Evolutionary conservation across 768 basidiomycete genomes (phyloP), one percentile per base, ranked within the genome.

Genomic region (Pulveroboletus sp.): DNA sequence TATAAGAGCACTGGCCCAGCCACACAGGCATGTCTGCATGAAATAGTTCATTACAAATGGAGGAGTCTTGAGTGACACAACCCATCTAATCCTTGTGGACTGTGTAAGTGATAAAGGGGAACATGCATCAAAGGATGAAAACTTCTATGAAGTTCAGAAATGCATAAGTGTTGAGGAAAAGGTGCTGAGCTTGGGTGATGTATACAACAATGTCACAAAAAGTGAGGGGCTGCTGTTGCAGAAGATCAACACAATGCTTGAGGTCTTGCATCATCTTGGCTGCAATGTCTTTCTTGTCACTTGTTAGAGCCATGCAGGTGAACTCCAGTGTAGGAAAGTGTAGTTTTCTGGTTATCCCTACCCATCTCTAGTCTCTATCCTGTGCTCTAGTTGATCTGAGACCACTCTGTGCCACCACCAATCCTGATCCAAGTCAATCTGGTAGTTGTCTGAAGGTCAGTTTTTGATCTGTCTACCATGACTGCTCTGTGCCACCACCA

Each of bases 131-230:
- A 19, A 36, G 46, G 5, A 20, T 11, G 16, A 51, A 20, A 6
- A 44, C 6, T 27, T 40, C 4, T 3, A 41, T 26, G 12, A 26
- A 55, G 7, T 55, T n/a, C 11, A 55, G 20, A n/a, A 43, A 36
- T 2, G 39, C 10, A 2, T 31, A 17, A 20, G 54, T 43, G 41
- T 53, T 44, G 9, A 56, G 39, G 19, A 51, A 41, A 2, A 31
- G 16, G 2, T 13, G 12, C n/a, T 57, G 54, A 8, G 46, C 23
- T 13, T 55, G 19, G 10, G 45, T 45, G 8, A 56, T 22, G 0
- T 47, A 55, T n/a, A 56, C 19, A 8, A 50, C 26, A 32, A 42
- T 19, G 16, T 29, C 26, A 9, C 17, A 7, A 8, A n/a, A 42
- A 27, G 27, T 6, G 5, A 42, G 27, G 3, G 53, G 50, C 16